These are phyloP conservation scores for Boletus eberwhitei DNA, from an alignment of 768 basidiomycete species.

Conservation along the genomic window DNA sequence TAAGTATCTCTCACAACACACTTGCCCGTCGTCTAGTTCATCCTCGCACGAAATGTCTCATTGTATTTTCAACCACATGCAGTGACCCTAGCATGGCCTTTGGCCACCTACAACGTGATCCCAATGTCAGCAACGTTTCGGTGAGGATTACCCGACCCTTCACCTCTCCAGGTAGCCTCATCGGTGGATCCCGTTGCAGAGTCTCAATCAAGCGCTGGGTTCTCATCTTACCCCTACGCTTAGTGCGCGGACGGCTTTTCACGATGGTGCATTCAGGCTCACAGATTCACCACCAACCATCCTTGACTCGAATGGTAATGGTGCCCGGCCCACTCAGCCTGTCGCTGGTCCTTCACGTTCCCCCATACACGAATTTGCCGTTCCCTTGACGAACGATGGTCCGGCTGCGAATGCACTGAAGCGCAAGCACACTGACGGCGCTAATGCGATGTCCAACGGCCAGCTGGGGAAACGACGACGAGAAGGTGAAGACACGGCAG, in stretches of 20 bases:
- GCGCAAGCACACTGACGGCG: conserved; percentile 49
- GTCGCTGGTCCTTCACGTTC: conserved; percentile 30
- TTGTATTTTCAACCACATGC: conserved; percentile 20
- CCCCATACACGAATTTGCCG: conserved; percentile 32
- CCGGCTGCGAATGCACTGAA: conserved; percentile 23
- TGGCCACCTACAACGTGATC: conserved; percentile 56
- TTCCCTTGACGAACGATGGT: conserved; percentile 28
- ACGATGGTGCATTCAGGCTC: conserved; percentile 28
- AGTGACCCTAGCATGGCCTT: conserved; percentile 63
- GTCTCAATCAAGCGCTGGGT: conserved; percentile 60
- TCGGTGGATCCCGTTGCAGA: conserved; percentile 33
- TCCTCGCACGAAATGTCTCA: conserved; percentile 12
- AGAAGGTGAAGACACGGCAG: conserved; percentile 27
- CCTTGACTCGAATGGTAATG: conserved; percentile 25
- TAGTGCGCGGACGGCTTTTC: conserved; percentile 31
- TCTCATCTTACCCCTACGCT: conserved; percentile 44
- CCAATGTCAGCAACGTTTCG: conserved; percentile 55
- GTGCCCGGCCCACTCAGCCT: conserved; percentile 25
- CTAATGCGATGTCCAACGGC: conserved; percentile 13
- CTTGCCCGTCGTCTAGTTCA: background rate
- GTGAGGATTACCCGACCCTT: conserved; percentile 39
- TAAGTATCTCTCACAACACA: conserved; percentile 24
- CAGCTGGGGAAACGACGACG: conserved; percentile 32
- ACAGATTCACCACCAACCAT: conserved; percentile 33
- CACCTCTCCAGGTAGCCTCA: conserved; percentile 26